Evolutionary conservation across 129 eudicot species (phyloP).

Genomic region (Heracleum sosnowskyi): DNA sequence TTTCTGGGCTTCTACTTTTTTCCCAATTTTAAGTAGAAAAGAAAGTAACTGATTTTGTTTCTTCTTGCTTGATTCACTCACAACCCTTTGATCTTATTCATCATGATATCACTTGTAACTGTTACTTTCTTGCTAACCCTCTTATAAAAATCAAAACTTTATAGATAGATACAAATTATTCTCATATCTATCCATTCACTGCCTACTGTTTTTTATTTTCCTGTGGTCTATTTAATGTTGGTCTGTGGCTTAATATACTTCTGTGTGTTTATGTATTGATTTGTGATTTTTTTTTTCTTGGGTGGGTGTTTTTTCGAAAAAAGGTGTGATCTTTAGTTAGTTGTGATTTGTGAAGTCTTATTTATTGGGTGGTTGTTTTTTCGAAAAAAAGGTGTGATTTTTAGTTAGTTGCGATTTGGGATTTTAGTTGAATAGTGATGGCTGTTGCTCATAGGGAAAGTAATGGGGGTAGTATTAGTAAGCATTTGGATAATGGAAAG

Average conservation of each 20-base stretch:
- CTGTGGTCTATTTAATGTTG: neutral
- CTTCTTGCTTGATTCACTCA: neutral
- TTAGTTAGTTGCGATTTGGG: neutral
- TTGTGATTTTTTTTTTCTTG: neutral
- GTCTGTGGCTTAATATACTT: neutral
- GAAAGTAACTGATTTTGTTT: conserved; percentile 6
- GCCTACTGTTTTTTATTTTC: neutral
- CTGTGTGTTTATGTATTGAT: neutral
- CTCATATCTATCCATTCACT: neutral
- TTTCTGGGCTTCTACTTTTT: neutral
- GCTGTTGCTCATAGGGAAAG: conserved; percentile 61
- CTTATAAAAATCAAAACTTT: neutral
- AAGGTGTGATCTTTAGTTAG: too few relatives aligned
- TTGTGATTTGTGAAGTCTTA: neutral
- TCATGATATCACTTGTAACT: neutral
- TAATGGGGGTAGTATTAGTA: conserved; percentile 56
- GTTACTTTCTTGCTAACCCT: neutral
- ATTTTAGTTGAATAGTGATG: conserved; percentile 48
- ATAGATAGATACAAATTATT: neutral
- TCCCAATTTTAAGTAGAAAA: neutral
- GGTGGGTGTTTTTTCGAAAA: neutral
- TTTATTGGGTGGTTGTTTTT: neutral
- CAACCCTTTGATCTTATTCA: neutral
- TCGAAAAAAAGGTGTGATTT: too few relatives aligned
- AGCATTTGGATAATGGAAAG: conserved; percentile 75